A percentile compares a stretch with the other conserved stretches of the same genome.
phyloP scores from a whole-genome alignment of 108 stramenopile species.

The Pseudonitzschia multiseries region DNA sequence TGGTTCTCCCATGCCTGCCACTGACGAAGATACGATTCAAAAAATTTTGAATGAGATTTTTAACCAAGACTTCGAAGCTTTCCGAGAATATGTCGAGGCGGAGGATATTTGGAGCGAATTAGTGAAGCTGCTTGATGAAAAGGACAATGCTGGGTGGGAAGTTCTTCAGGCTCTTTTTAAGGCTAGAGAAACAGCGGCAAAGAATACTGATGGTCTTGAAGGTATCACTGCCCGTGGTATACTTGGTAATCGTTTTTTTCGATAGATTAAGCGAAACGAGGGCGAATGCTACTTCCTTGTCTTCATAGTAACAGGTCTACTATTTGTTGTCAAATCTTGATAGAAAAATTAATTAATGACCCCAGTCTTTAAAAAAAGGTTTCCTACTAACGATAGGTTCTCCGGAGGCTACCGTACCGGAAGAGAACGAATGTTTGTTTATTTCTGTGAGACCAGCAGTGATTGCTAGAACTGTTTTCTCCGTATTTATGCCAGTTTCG shows the following conservation, averaged over 20 bases:
- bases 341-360: no score
- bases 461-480: no score
- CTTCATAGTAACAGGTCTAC: no score
- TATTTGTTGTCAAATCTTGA: no score
- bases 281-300: no score
- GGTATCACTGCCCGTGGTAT: slow-evolving; percentile 51
- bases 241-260: slow-evolving; percentile 63
- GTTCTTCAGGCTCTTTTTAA: slow-evolving; percentile 61
- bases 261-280: not conserved
- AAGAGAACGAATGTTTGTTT: no score
- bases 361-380: no score
- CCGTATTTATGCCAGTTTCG: no score
- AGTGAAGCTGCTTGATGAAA: slow-evolving; percentile 64
- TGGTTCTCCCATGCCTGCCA: slow-evolving; percentile 56
- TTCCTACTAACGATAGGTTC: no score
- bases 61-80: slow-evolving; percentile 71
- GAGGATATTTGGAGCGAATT: slow-evolving; percentile 76
- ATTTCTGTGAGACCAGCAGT: no score
- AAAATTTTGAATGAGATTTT: slow-evolving; percentile 76
- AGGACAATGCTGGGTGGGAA: slow-evolving; percentile 77
- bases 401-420: no score
- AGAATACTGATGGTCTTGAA: slow-evolving; percentile 37
- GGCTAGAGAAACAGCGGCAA: slow-evolving; percentile 65
- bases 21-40: slow-evolving; percentile 84
- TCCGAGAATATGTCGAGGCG: slow-evolving; percentile 78